Percentiles rank a stretch among this genome's conserved stretches.
Evolutionary conservation across 768 basidiomycete genomes (phyloP).

Genomic region (Trametopsis cervina): DNA sequence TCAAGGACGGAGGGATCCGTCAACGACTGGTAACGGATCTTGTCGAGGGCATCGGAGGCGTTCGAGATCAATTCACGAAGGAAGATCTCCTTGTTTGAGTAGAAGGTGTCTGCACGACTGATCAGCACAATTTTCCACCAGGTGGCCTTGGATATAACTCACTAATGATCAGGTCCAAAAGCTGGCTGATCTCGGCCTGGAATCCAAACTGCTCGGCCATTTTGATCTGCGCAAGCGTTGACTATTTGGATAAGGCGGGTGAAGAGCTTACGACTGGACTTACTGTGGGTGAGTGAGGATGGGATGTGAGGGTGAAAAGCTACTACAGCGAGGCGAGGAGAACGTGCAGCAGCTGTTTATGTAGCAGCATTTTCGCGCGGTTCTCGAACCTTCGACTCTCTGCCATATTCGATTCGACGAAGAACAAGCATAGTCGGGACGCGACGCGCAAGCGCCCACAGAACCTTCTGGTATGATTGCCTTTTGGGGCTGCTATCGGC

Average conservation of each 20-base stretch:
- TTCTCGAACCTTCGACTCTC: constrained; percentile 41
- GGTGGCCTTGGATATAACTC: constrained; percentile 25
- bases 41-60: constrained; percentile 96
- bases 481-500: background rate
- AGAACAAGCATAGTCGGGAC: background rate
- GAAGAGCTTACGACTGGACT: constrained; percentile 6
- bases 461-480: constrained; percentile 8
- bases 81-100: constrained; percentile 99
- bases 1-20: constrained; percentile 92
- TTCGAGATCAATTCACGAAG: constrained; percentile 98
- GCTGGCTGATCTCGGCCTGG: constrained; percentile 99
- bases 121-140: constrained; percentile 11
- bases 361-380: constrained; percentile 23
- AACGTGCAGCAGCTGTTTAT: constrained; percentile 22
- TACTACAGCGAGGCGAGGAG: background rate
- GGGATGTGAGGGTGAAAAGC: constrained; percentile 12
- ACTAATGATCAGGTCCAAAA: constrained; percentile 99
- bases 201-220: constrained; percentile 93
- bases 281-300: constrained; percentile 11
- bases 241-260: constrained; percentile 12
- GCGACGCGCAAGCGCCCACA: background rate
- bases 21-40: constrained; percentile 94
- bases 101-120: constrained; percentile 79
- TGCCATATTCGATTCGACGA: constrained; percentile 10
- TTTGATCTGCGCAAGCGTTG: constrained; percentile 23